Evolutionary conservation across 495 filamentous ascomycete genomes (phyloP).

Genomic region (Hypoxylon rickii): DNA sequence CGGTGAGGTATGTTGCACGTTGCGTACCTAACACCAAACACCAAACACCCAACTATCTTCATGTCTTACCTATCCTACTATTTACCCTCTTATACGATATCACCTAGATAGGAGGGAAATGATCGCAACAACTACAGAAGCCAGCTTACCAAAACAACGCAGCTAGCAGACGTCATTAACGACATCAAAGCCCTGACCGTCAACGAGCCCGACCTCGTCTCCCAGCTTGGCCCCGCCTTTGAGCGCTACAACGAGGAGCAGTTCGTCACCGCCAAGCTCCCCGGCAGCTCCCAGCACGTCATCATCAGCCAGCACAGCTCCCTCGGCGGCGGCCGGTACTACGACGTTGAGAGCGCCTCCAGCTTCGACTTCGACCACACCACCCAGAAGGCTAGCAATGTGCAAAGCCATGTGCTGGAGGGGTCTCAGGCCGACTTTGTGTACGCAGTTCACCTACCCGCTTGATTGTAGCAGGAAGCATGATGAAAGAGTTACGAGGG

Average conservation of each 20-base stretch:
- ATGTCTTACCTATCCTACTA: constrained; percentile 9
- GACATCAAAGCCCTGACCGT: constrained; percentile 86
- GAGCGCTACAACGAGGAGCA: constrained; percentile 96
- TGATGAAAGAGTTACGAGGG: background rate
- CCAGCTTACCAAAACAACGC: constrained; percentile 12
- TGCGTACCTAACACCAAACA: too few species aligned
- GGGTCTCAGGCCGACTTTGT: constrained; percentile 77
- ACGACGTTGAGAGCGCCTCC: constrained; percentile 80
- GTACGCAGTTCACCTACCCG: constrained; percentile 50
- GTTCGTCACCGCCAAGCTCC: constrained; percentile 83
- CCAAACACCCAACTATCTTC: too few species aligned
- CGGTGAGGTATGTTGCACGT: constrained; percentile 78
- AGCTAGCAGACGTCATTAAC: constrained; percentile 90
- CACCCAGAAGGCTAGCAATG: constrained; percentile 84
- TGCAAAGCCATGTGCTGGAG: constrained; percentile 81
- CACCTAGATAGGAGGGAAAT: too few species aligned
- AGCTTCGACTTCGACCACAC: constrained; percentile 88
- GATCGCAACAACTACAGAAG: too few species aligned
- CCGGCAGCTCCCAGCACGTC: constrained; percentile 82
- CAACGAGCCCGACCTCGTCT: constrained; percentile 68
- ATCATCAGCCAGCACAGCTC: constrained; percentile 85
- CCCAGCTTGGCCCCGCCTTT: constrained; percentile 79
- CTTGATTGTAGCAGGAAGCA: background rate
- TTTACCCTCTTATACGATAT: too few species aligned
- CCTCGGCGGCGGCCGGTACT: constrained; percentile 80